These are phyloP conservation scores for Polychytrium aggregatum DNA, from an alignment of 192 early-diverging fungal genomes.

Conservation along the genomic window DNA sequence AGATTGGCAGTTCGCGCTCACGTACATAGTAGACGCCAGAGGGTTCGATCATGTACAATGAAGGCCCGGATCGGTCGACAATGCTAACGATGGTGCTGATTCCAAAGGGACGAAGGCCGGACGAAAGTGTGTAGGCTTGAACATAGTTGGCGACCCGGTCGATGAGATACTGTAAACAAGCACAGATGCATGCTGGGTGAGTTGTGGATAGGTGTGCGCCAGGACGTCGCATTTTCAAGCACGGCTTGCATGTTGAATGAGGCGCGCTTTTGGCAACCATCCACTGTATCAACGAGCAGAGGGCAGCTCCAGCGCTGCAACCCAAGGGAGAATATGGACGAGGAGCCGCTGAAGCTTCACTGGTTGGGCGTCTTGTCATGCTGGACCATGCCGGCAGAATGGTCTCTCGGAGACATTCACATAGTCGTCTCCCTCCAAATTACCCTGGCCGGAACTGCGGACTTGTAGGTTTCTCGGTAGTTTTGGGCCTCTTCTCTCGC, in stretches of 20 bases:
- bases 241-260: too few species aligned
- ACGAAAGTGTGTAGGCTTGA: conserved; percentile 95
- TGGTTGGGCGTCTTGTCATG: too few species aligned
- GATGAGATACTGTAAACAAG: conserved; percentile 53
- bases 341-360: too few species aligned
- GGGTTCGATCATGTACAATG: conserved; percentile 91
- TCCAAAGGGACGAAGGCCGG: conserved; percentile 90
- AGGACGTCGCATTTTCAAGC: too few species aligned
- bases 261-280: too few species aligned
- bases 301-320: too few species aligned
- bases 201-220: too few species aligned
- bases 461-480: conserved; percentile 77
- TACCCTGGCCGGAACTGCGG: conserved; percentile 78
- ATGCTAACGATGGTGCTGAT: conserved; percentile 70
- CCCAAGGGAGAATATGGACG: too few species aligned
- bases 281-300: neutral
- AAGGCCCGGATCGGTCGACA: conserved; percentile 70
- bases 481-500: conserved; percentile 82
- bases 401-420: too few species aligned
- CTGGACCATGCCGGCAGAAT: too few species aligned
- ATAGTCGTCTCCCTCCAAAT: too few species aligned
- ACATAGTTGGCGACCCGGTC: conserved; percentile 87
- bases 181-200: too few species aligned
- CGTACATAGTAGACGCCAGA: conserved; percentile 87
- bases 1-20: neutral